These are phyloP conservation scores for Talaromyces islandicus DNA, from an alignment of 2,329 filamentous ascomycete genomes.

Conservation along the genomic window DNA sequence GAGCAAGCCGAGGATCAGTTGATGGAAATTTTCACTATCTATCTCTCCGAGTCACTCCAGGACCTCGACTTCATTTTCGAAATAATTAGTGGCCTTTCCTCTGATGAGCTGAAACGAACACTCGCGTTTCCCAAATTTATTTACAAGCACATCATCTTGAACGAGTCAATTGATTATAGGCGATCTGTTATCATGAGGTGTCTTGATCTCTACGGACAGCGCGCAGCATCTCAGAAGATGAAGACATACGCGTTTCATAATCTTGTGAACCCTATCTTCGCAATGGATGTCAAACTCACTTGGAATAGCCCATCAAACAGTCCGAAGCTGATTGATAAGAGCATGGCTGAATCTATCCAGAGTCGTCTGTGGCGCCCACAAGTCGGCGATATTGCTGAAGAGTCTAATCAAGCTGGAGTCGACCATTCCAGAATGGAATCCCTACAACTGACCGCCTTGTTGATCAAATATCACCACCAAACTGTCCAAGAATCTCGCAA, in stretches of 20 bases:
- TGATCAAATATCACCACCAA: constrained; percentile 89
- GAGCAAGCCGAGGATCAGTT: constrained; percentile 86
- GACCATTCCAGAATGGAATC: constrained; percentile 96
- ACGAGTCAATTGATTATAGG: constrained; percentile 79
- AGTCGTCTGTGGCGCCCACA: constrained; percentile 92
- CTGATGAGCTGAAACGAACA: constrained; percentile 72
- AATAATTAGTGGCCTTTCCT: constrained; percentile 75
- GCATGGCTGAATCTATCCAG: constrained; percentile 83
- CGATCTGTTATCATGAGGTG: constrained; percentile 75
- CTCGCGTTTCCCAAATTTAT: constrained; percentile 75
- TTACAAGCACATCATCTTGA: constrained; percentile 77
- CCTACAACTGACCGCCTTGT: constrained; percentile 85
- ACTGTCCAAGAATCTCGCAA: constrained; percentile 88
- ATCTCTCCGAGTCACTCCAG: constrained; percentile 66
- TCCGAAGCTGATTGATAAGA: constrained; percentile 74
- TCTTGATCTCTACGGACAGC: constrained; percentile 78
- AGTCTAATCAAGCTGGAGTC: constrained; percentile 75
- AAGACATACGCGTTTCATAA: constrained; percentile 91
- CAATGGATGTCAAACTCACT: constrained; percentile 88
- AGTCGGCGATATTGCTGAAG: constrained; percentile 73
- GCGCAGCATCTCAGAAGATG: constrained; percentile 73
- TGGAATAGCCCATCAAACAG: constrained; percentile 57
- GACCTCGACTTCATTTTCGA: constrained; percentile 80
- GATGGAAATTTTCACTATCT: constrained; percentile 76
- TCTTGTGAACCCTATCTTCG: constrained; percentile 90